Evolutionary conservation across 2,329 filamentous ascomycete genomes (phyloP), one percentile per base, ranked within the genome.

Genomic region (Penicillium sp.): DNA sequence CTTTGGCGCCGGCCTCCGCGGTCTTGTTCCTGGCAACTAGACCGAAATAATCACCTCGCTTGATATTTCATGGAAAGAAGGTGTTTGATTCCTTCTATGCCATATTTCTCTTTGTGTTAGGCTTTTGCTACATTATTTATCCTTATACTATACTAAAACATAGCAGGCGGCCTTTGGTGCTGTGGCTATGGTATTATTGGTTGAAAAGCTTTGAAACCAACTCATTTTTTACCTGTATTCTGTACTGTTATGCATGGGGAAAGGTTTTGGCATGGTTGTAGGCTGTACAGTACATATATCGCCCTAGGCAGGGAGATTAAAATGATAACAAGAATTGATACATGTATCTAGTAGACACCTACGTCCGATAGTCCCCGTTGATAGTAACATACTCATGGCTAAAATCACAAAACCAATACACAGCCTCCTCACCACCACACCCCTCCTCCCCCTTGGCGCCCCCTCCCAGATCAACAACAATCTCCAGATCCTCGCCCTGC

Each of bases 301-400:
- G 18, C 38, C 5, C 6, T 9, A 16, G 16, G 16, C 11, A 21
- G 38, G 21, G 38, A 42, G 18, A 18, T 6, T 18, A 18, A 42
- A 42, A 42, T 42, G 11, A 42, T n/a, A 42, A 42, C 20, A 42
- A n/a, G 38, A 42, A 35, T 14, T 35, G 30, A 35, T 35, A 16
- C n/a, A n/a, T n/a, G n/a, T n/a, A n/a, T 40, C n/a, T 40, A 26
- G 54, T n/a, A 59, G 56, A 54, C 60, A 58, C 61, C 58, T 56
- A 86, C 30, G 84, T 86, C 65, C 84, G 73, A 70, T 87, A 87
- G 69, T 87, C 84, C 38, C 83, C 84, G 67, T 87, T 87, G 64
- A 87, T 87, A 51, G 83, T 86, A 48, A 87, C 83, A 74, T 86
- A 87, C 71, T 87, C 84, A 68, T 87, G 84, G 65, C 82, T 85